phyloP scores from a whole-genome alignment of 176 grass and related monocot genomes.

The Rhynchospora pubera region DNA sequence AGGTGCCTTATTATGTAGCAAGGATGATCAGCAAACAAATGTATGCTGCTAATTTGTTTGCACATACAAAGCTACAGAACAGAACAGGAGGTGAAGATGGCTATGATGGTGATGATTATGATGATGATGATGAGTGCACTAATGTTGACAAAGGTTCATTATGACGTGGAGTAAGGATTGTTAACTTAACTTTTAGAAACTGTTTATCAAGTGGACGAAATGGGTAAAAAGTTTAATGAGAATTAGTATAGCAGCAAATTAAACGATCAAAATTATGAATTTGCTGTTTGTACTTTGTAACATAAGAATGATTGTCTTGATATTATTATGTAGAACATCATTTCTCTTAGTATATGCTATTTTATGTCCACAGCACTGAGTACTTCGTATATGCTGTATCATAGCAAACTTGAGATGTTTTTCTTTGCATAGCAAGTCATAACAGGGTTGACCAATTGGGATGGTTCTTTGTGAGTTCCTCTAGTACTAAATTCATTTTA shows the following conservation, averaged over 20 bases:
- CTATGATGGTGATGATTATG: not conserved
- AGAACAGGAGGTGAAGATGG: not conserved
- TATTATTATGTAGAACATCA: not conserved
- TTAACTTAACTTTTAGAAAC: not conserved
- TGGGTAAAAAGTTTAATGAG: not conserved
- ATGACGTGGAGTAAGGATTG: not conserved
- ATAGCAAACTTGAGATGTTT: not conserved
- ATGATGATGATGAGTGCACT: not conserved
- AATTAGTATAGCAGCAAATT: not conserved
- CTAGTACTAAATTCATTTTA: not conserved
- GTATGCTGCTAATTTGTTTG: constrained; percentile 18
- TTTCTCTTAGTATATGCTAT: not conserved
- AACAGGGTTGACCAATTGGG: not conserved
- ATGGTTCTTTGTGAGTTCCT: not conserved
- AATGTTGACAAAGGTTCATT: not conserved
- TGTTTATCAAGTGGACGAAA: not conserved
- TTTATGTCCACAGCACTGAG: not conserved
- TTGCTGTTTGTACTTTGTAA: not conserved
- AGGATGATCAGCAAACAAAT: constrained; percentile 92
- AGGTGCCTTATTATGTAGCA: constrained; percentile 69
- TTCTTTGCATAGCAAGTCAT: not conserved
- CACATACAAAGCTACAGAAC: not conserved
- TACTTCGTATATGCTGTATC: not conserved
- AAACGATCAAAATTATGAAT: not conserved
- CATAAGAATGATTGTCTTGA: not conserved